Evolutionary conservation across 768 basidiomycete genomes (phyloP), one percentile per base, ranked within the genome.

Genomic region (Pluteus cervinus): DNA sequence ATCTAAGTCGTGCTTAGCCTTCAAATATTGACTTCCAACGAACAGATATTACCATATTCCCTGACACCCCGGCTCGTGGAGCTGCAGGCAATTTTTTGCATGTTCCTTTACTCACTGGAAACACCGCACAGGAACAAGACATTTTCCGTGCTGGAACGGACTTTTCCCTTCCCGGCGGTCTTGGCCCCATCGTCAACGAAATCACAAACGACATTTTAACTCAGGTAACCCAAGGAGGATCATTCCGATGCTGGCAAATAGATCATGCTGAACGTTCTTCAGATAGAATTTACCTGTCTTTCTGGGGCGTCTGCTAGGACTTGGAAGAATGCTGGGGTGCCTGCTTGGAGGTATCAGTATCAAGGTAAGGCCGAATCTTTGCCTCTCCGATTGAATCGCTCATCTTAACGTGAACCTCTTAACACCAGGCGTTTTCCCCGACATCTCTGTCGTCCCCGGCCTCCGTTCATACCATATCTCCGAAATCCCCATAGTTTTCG

Each of bases 401-500:
- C n/a, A n/a, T n/a, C n/a, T n/a, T n/a, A n/a, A n/a, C n/a, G n/a
- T n/a, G n/a, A n/a, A n/a, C n/a, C n/a, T 28, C 14, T 28, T 28
- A 9, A 28, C 9, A 28, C 26, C 9, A 28, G 9, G 14, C 14
- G 14, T 28, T 28, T 14, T 28, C 9, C 26, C 26, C 26, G 26
- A 28, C 26, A 28, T 28, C 26, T 9, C 9, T 9, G 45, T 45
- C 9, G 53, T 56, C 5, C 50, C 56, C 1, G 59, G 60, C 35
- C 36, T 65, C 5, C 58, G 66, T 4, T 56, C 65, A 2, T 65
- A 58, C 40, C 66, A 68, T 26, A 53, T 58, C 0, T 58, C 64
- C 1, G 60, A 66, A 29, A 58, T 69, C 21, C 65, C 68, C 0
- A 44, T 65, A 20, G 55, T 65, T 22, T 70, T 67, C 33, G 64